These are phyloP conservation scores for Eucalyptus globulus DNA, from an alignment of 345 rosid species.

Conservation along the genomic window DNA sequence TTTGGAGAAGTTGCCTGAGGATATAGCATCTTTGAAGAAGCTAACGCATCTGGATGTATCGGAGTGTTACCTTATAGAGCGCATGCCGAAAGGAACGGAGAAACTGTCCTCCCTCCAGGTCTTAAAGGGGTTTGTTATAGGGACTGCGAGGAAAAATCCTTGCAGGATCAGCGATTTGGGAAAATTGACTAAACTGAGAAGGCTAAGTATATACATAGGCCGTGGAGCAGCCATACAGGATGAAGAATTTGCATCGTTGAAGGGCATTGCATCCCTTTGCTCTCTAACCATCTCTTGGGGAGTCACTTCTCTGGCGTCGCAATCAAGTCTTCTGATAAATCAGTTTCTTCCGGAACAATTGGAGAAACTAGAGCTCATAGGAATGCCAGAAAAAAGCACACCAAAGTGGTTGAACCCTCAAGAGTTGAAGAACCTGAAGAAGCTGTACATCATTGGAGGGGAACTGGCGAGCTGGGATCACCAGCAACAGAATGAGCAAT, in stretches of 20 bases:
- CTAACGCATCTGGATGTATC: slow-evolving; percentile 22
- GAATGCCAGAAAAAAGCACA: rapidly evolving
- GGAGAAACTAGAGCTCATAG: background rate
- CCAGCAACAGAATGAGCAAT: background rate
- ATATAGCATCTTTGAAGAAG: background rate
- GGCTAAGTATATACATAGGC: background rate
- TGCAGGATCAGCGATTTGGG: background rate
- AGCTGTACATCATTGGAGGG: background rate
- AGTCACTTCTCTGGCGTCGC: background rate
- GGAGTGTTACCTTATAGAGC: slow-evolving; percentile 18
- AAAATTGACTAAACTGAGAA: background rate
- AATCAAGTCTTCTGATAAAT: rapidly evolving
- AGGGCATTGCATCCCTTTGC: background rate
- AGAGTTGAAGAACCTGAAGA: background rate
- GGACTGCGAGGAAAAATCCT: background rate
- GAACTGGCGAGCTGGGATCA: background rate
- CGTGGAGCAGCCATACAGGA: slow-evolving; percentile 14
- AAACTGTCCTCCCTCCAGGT: slow-evolving; percentile 5
- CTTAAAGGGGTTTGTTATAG: slow-evolving; percentile 21
- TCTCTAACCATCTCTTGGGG: slow-evolving; percentile 1
- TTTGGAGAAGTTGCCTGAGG: slow-evolving; percentile 17
- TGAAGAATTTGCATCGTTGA: background rate
- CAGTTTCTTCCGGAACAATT: background rate
- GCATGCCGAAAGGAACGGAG: slow-evolving; percentile 7
- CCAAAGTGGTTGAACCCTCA: background rate